Conservation (phyloP, 768 basidiomycete genomes). For the Tricholoma hemisulphureum region DNA sequence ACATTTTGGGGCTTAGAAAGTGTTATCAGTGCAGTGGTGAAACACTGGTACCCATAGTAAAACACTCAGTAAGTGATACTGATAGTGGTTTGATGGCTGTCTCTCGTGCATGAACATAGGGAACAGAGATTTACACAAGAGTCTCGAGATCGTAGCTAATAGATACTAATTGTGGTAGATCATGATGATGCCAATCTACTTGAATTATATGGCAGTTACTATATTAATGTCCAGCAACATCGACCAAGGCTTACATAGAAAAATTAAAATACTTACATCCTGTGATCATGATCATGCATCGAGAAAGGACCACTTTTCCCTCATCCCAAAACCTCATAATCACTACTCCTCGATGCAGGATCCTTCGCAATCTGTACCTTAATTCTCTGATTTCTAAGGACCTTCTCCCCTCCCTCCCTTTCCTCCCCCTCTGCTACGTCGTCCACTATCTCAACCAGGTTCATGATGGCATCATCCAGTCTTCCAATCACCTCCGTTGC, state of each 20-base stretch:
- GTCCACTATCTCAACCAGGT: conserved; percentile 23
- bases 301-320: background rate
- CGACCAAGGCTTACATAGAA: too few relatives aligned
- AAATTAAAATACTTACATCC: too few relatives aligned
- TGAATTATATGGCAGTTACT: background rate
- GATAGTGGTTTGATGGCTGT: too few relatives aligned
- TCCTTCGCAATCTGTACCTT: conserved; percentile 28
- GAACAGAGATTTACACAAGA: too few relatives aligned
- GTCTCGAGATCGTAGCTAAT: too few relatives aligned
- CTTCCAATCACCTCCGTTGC: conserved; percentile 19
- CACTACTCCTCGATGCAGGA: conserved; percentile 6
- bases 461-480: conserved; percentile 18
- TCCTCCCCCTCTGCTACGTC: conserved; percentile 21
- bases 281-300: too few relatives aligned
- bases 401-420: conserved; percentile 22
- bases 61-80: too few relatives aligned
- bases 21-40: too few relatives aligned
- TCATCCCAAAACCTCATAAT: conserved; percentile 32
- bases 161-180: too few relatives aligned
- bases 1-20: too few relatives aligned
- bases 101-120: too few relatives aligned
- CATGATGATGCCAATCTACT: background rate
- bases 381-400: conserved; percentile 22
- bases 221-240: background rate
- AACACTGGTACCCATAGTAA: too few relatives aligned